Evolutionary conservation across 2,329 filamentous ascomycete genomes (phyloP), one percentile per base, ranked within the genome.

Genomic region (Juglanconis oblonga): DNA sequence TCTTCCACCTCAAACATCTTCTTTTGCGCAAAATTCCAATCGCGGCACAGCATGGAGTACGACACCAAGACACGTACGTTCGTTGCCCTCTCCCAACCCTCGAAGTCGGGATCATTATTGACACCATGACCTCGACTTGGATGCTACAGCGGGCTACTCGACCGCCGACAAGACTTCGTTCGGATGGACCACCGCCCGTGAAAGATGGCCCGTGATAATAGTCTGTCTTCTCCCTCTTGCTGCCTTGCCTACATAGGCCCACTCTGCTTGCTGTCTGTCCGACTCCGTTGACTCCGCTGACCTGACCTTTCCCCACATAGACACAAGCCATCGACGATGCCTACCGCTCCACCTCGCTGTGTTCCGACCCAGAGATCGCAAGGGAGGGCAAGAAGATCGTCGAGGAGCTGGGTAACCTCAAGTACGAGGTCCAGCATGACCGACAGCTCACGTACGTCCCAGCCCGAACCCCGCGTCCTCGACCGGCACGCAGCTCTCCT

Each of bases 391-490:
- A 97, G 79, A 81, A 79, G 67, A 92, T 99, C 62, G 83, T 96
- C 47, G 86, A 90, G 71, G 84, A 89, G 66, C 81, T 99, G 11
- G 89, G 88, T 5, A 84, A 82, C 65, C 81, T 99, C 68, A 99
- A 99, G 77, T 97, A 98, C 76, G 94, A 98, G 76, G 78, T 98
- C 49, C 91, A 97, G 72, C 95, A 99, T 72, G 87, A 97, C 74
- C 86, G 92, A 48, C 79, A 85, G 64, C 75, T 98, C 67, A 88
- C 83, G 90, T 94, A 80, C 64, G 84, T 59, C 32, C n/a, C 10
- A 9, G 11, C 10, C 33, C 42, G 13, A 10, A 2, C 38, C 9
- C 24, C 40, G 14, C 13, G 5, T 17, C 38, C 10, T 11, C 38
- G 4, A 14, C 11, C 38, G 10, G n/a, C 10, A 4, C 5, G 38